Percentiles rank a stretch among this genome's conserved stretches.
Conservation (phyloP, 805 yeast genomes). For the Wickerhamomyces ciferrii region DNA sequence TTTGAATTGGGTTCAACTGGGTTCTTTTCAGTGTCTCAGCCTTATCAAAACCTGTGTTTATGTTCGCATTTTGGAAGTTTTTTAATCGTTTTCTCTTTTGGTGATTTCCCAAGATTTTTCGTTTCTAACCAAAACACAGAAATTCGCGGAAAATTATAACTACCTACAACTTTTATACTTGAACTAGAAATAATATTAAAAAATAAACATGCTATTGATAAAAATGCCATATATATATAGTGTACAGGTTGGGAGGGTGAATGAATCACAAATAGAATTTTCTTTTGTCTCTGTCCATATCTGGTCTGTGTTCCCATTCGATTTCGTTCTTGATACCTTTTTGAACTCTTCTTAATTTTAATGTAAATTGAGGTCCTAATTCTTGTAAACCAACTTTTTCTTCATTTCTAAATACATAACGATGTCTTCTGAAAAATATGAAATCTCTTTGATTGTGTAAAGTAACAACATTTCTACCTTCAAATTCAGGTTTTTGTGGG, state of each 20-base stretch:
- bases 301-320: conserved; percentile 95
- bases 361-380: conserved; percentile 93
- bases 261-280: conserved; percentile 67
- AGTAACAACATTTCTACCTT: conserved; percentile 94
- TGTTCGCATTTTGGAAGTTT: neutral
- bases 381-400: conserved; percentile 94
- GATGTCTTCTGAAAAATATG: conserved; percentile 91
- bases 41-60: neutral
- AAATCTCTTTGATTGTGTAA: conserved; percentile 95
- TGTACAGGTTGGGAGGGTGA: neutral
- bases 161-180: neutral
- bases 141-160: neutral
- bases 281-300: conserved; percentile 94
- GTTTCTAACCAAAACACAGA: neutral
- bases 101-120: neutral
- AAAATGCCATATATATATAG: neutral
- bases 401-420: conserved; percentile 85
- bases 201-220: neutral
- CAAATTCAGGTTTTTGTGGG: conserved; percentile 90
- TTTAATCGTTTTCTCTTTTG: neutral
- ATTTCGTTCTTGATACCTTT: conserved; percentile 87
- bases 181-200: too few relatives aligned
- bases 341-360: conserved; percentile 83
- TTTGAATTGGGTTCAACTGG: neutral
- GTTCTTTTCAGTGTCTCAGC: neutral